Base-by-base conservation (phyloP, 352 stramenopile species). In the Aphanomyces euteiches region DNA sequence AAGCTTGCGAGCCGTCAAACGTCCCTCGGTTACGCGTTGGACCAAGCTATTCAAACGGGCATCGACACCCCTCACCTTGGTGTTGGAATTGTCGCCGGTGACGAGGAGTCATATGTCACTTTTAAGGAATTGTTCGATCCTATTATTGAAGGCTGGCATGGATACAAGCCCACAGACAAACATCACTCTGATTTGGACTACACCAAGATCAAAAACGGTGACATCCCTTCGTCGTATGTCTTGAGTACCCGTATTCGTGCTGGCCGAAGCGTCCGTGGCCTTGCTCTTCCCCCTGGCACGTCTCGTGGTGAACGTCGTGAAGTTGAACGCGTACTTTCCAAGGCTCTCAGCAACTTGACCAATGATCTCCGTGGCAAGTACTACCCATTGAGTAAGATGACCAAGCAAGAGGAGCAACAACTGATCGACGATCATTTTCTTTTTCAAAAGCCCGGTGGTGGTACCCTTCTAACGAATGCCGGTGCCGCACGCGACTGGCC, bases 321-420 rank as follows among this genome's bases (percentile, higher is more conserved):
- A 64, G 88, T 97, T 13, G 93, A 96, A 82, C 81, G 87, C 65
- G 68, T 90, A 61, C 87, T 97, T 69, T 73, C 93, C 58, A 74
- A 77, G 37, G 89, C 86, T 19, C 87, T 97, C 40, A 79, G 81
- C 40, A 78, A 81, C 67, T 84, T 97, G 72, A 78, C 72, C 56
- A 82, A 78, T 5, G 88, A 95, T 67, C 73, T 89, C 47, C 75
- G 77, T 10, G 89, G 89, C 65, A 90, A 78, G 63, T 91, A 93
- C 74, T 91, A 95, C 77, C 88, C 84, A 61, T 75, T 96, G n/a
- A 76, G 82, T 41, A 77, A 79, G 13, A 91, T 93, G 80, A 80
- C 80, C 4, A 76, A 82, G n/a, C 80, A 89, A 47, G 82, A 92
- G 65, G 88, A 93, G 69, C 74, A 86, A 43, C 80, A 92, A 72